Evolutionary conservation across 148 eudicot species (phyloP), one percentile per base, ranked within the genome.

Genomic region (Linanthus parryae): DNA sequence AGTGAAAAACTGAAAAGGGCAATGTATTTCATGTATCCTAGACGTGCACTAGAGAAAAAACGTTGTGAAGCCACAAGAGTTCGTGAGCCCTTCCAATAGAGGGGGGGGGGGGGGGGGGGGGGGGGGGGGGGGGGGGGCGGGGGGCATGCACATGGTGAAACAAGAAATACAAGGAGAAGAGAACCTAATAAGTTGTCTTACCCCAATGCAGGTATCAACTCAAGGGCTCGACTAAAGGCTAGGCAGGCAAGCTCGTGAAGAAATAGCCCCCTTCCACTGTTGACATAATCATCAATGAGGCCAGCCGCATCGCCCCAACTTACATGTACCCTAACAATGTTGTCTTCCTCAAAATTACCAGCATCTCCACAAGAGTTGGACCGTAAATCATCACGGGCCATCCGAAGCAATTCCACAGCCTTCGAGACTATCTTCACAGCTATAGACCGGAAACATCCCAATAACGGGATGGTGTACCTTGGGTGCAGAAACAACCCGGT

Each of bases 231-330:
- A 53, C 76, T 71, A 37, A 92, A 87, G 11, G 99, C 99, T 30
- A 84, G 63, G 62, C 81, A 70, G 7, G 91, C 90, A 47, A 87
- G 67, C 69, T 87, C 96, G 36, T 92, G 96, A 69, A 92, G 88
- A 46, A 63, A 72, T 77, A 92, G 67, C 42, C 69, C 78, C 69
- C 74, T 77, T 66, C 85, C 85, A 42, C 53, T 36, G 52, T 58
- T 69, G 8, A 58, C 67, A 60, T 82, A 84, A 18, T 68, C 45
- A 57, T 87, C 81, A 58, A 92, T 63, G 52, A 84, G 59, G 47
- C 59, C 67, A 27, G 40, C 67, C 26, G 63, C 55, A 40, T 48
- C 64, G 17, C 67, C 82, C 44, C 64, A 46, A 36, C 55, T 63
- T 57, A 70, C 87, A 58, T 48, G 66, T 19, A 71, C 81, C 26